Evolutionary conservation across 441 rosid genomes (phyloP).

Genomic region (Euphorbia corollata): DNA sequence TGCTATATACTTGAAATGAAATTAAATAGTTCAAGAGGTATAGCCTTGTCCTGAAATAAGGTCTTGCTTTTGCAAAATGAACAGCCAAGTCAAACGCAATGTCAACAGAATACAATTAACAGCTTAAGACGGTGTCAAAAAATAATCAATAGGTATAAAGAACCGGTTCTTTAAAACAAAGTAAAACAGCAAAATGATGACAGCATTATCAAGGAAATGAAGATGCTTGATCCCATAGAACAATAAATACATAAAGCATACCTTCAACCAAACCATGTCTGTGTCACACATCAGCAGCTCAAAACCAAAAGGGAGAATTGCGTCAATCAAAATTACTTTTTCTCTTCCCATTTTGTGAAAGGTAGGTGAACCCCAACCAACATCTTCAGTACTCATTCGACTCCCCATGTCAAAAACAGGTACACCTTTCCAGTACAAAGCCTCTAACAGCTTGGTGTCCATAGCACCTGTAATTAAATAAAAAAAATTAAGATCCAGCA

Average conservation of each 20-base stretch:
- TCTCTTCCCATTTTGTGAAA: slow-evolving; percentile 99
- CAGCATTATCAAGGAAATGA: slow-evolving; percentile 1
- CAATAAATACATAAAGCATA: slow-evolving; percentile 19
- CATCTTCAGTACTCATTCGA: slow-evolving; percentile 88
- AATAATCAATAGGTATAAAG: no score
- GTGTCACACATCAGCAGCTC: slow-evolving; percentile 97
- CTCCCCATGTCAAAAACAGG: slow-evolving; percentile 99
- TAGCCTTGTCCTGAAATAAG: not conserved
- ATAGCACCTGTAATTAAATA: slow-evolving; percentile 54
- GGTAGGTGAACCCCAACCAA: slow-evolving; percentile 94
- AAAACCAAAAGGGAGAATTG: slow-evolving; percentile 73
- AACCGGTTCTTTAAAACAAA: not conserved
- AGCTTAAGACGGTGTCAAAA: no score
- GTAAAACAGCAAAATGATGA: not conserved
- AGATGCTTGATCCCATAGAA: slow-evolving; percentile 8
- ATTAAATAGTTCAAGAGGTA: not conserved
- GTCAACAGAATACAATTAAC: no score
- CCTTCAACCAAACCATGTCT: slow-evolving; percentile 99
- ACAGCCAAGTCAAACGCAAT: no score
- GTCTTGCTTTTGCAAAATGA: slow-evolving; percentile 3
- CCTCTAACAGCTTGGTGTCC: slow-evolving; percentile 90
- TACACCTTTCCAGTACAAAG: slow-evolving; percentile 91
- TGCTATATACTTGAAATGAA: not conserved
- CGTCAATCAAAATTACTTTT: slow-evolving; percentile 78
- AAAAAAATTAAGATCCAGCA: not conserved